Percentiles rank a stretch among this genome's conserved stretches.
Evolutionary conservation across 179 eudicot genomes (phyloP).

Genomic region (Spinacia oleracea): DNA sequence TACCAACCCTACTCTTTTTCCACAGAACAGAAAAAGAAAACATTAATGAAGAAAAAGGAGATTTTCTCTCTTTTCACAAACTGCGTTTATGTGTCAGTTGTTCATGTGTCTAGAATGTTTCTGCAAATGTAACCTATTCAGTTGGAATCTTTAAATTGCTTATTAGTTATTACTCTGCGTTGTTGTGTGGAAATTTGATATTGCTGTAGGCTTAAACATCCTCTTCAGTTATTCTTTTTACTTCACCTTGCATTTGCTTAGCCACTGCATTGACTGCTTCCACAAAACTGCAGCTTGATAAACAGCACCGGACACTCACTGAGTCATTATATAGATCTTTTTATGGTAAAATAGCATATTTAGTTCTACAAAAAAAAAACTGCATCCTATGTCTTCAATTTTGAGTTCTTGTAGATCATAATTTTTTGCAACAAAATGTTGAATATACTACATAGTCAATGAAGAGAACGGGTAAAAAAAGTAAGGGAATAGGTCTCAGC

Average conservation of each 20-base stretch:
- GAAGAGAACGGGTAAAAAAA: background rate
- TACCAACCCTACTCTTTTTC: too few relatives aligned
- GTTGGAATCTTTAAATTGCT: background rate
- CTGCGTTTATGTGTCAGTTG: background rate
- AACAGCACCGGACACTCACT: background rate
- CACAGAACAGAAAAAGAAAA: too few relatives aligned
- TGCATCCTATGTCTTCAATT: background rate
- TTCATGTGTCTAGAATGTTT: background rate
- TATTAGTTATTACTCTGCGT: background rate
- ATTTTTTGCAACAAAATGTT: background rate
- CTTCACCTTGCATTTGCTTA: background rate
- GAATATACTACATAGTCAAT: background rate
- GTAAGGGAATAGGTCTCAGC: background rate
- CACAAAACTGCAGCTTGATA: background rate
- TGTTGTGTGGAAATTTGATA: background rate
- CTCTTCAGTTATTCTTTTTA: background rate
- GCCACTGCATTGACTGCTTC: background rate
- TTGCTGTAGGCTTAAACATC: background rate
- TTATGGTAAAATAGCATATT: background rate
- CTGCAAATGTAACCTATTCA: too few relatives aligned
- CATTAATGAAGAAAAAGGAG: too few relatives aligned
- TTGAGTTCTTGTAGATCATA: background rate
- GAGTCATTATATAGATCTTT: background rate
- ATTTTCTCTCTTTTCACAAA: background rate
- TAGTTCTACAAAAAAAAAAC: background rate